Evolutionary conservation across 192 early-diverging fungal genomes (phyloP).

Genomic region (Umbelopsis isabellina): DNA sequence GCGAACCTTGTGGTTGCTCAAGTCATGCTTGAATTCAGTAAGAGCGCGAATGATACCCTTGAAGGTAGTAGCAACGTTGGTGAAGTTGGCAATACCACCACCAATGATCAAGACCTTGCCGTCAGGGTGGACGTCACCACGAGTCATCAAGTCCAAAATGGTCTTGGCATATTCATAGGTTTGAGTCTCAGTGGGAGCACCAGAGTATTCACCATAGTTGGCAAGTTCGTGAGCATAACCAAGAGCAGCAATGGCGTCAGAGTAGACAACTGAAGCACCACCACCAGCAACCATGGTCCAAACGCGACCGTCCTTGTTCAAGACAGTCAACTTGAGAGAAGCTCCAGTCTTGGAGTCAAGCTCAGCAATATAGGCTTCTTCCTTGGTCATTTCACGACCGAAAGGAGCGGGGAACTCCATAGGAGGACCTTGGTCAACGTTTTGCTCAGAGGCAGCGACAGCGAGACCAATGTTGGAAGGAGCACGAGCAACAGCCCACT

Average conservation of each 20-base stretch:
- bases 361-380: conserved; percentile 98
- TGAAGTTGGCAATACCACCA: conserved; percentile 99
- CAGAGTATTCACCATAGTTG: conserved; percentile 99
- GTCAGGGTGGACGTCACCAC: conserved; percentile 74
- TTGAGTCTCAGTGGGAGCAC: conserved; percentile 98
- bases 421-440: conserved; percentile 75
- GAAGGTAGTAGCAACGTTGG: conserved; percentile 98
- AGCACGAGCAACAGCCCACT: conserved; percentile 91
- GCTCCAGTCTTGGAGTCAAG: conserved; percentile 98
- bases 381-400: conserved; percentile 92
- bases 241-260: conserved; percentile 97
- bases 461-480: conserved; percentile 52
- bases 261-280: conserved; percentile 97
- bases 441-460: conserved; percentile 35
- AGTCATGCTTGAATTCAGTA: conserved; percentile 86
- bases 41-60: conserved; percentile 98
- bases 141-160: conserved; percentile 98
- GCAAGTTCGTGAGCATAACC: conserved; percentile 94
- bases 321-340: conserved; percentile 95
- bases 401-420: conserved; percentile 99
- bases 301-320: conserved; percentile 93
- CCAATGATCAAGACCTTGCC: conserved; percentile 99
- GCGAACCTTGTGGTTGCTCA: conserved; percentile 87
- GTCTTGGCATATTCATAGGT: conserved; percentile 99
- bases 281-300: conserved; percentile 99